phyloP scores from a whole-genome alignment of 2,329 filamentous ascomycete genomes.

The Epichloe uncinata region DNA sequence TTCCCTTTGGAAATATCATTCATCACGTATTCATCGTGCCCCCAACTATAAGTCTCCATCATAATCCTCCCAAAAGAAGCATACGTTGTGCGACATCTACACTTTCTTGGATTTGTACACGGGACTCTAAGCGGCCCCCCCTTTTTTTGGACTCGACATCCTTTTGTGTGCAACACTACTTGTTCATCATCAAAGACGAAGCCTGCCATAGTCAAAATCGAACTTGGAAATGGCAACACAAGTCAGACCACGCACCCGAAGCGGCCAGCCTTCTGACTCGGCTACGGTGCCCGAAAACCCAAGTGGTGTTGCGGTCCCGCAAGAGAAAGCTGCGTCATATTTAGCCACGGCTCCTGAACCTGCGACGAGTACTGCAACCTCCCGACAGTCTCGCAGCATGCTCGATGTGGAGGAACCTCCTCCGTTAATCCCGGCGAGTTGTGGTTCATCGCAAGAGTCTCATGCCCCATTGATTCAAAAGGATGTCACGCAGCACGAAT shows the following conservation, averaged over 20 bases:
- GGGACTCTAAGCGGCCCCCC: conserved; percentile 4
- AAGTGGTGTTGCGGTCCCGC: conserved; percentile 15
- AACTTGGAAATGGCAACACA: conserved; percentile 29
- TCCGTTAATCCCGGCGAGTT: conserved; percentile 27
- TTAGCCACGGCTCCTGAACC: conserved; percentile 5
- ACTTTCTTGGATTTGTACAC: conserved; percentile 27
- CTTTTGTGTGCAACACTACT: conserved; percentile 13
- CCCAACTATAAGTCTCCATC: background rate
- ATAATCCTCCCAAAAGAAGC: conserved; percentile 18
- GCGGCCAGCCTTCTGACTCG: conserved; percentile 24
- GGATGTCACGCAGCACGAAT: conserved; percentile 3
- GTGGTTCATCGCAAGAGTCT: conserved; percentile 35
- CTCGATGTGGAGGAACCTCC: conserved; percentile 37
- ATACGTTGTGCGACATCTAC: conserved; percentile 31
- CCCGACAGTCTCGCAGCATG: conserved; percentile 37
- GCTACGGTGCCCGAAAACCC: conserved; percentile 19
- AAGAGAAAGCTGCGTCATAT: conserved; percentile 6
- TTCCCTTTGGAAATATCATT: conserved; percentile 1
- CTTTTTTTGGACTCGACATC: conserved; percentile 19
- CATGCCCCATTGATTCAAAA: conserved; percentile 19
- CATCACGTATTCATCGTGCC: conserved; percentile 7
- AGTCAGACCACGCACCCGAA: conserved; percentile 32
- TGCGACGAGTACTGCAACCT: conserved; percentile 7
- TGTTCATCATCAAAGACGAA: background rate
- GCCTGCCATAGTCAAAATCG: conserved; percentile 17